phyloP scores from a whole-genome alignment of 148 eudicot species.

The Diospyros lotus region DNA sequence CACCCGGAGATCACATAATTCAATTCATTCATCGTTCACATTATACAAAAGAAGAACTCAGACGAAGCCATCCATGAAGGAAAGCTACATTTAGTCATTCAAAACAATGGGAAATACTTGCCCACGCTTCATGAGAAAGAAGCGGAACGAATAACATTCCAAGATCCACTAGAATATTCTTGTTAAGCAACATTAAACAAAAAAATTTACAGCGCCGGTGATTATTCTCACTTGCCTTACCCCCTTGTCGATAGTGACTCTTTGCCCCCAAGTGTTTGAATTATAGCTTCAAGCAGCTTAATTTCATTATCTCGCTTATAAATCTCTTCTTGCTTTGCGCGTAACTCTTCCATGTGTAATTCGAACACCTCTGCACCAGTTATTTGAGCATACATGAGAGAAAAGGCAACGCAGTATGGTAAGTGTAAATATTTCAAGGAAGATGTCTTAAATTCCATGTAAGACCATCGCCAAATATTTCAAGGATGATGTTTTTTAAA shows the following conservation, averaged over 20 bases:
- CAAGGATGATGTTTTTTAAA: background rate
- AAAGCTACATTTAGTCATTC: background rate
- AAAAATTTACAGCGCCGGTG: no score
- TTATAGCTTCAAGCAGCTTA: conserved; percentile 87
- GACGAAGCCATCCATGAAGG: background rate
- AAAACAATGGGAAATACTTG: background rate
- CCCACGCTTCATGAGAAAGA: background rate
- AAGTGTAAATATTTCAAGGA: background rate
- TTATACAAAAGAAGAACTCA: background rate
- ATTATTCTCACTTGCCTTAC: background rate
- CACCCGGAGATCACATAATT: background rate
- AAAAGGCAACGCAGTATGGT: background rate
- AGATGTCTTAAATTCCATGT: background rate
- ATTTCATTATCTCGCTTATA: conserved; percentile 77
- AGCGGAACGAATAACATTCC: background rate
- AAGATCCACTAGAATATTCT: background rate
- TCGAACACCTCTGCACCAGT: conserved; percentile 79
- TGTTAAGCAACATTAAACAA: background rate
- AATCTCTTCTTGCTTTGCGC: conserved; percentile 85
- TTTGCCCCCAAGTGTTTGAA: conserved; percentile 86
- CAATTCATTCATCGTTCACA: background rate
- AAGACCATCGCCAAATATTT: background rate
- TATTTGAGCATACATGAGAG: background rate
- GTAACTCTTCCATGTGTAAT: conserved; percentile 85
- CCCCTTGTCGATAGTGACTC: conserved; percentile 29